Evolutionary conservation across 2,329 filamentous ascomycete species (phyloP), one percentile per base, ranked within the genome.

Genomic region (Diaporthe sp.): DNA sequence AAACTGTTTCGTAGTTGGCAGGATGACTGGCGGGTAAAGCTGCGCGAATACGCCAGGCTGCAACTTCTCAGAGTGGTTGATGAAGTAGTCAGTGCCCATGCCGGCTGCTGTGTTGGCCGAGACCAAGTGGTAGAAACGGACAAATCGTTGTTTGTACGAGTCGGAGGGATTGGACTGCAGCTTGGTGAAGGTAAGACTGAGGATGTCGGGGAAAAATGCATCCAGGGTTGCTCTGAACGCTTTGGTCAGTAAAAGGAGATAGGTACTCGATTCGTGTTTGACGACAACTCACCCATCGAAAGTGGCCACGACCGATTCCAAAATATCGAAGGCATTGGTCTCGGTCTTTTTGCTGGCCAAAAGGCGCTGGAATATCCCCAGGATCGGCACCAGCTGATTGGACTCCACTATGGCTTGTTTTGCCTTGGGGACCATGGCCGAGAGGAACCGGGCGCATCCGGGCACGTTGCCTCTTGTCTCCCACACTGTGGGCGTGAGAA

Each of bases 301-400:
- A 12, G 91, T 90, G 67, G 90, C 89, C 76, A 98, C 88, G 70
- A 98, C 88, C 5, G 93, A 90, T 82, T 99, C 97, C 76, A 99
- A 88, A 63, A 99, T 89, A 82, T 99, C 97, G 81, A 98, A 98
- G 0, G 93, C 95, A 81, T 96, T 93, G 28, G 91, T 88, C 82
- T 99, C 97, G 67, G 96, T 96, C 76, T 93, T 92, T 85, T 97
- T 98, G 79, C 91, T 92, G 4, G 90, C 89, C 57, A 98, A 88
- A 15, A 99, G 90, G 81, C 95, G 96, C 83, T 98, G 96, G 88
- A 98, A 99, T 78, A 99, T 97, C 75, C 95, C 95, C n/a, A 99
- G 89, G 67, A 98, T 92, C 4, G 94, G 92, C 82, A 97, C 95
- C 55, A 98, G 84, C 83, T 98, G 95, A 80, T 96, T 94, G 81